These are phyloP conservation scores for Lyophyllum atratum DNA, from an alignment of 768 basidiomycete genomes.

Conservation along the genomic window DNA sequence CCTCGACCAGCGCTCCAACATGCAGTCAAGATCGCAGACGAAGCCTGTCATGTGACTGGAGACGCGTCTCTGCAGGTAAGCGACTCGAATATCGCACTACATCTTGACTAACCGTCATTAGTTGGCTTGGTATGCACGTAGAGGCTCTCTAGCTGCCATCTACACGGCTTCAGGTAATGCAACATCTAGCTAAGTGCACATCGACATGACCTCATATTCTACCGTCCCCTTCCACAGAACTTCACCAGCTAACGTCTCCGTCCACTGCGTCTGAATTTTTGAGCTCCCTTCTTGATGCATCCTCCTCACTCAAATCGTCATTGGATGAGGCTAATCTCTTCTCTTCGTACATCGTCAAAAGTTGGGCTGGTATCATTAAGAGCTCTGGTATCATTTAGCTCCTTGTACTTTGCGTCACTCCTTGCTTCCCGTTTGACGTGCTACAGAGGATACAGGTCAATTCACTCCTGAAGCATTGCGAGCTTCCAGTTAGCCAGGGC, in stretches of 20 bases:
- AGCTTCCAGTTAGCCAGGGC: too few relatives aligned
- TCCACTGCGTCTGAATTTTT: conserved; percentile 66
- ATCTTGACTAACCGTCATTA: conserved; percentile 25
- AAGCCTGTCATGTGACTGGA: conserved; percentile 62
- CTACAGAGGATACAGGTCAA: too few relatives aligned
- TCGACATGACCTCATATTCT: neutral
- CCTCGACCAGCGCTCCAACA: conserved; percentile 63
- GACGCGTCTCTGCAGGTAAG: conserved; percentile 62
- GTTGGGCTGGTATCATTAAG: conserved; percentile 72
- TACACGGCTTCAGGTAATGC: conserved; percentile 70
- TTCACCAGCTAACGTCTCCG: conserved; percentile 83
- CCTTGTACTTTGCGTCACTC: neutral
- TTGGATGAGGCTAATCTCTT: conserved; percentile 57
- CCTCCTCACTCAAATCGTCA: conserved; percentile 43
- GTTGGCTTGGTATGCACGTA: conserved; percentile 73
- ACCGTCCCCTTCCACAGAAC: conserved; percentile 41
- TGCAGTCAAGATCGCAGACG: conserved; percentile 61
- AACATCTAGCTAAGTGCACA: neutral
- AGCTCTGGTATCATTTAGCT: conserved; percentile 58
- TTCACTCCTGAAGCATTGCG: too few relatives aligned
- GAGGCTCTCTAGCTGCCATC: conserved; percentile 64
- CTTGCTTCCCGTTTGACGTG: too few relatives aligned
- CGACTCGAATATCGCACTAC: neutral
- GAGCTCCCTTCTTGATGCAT: conserved; percentile 57
- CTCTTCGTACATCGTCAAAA: conserved; percentile 61